Percentiles rank a stretch among this genome's conserved stretches.
Conservation (phyloP, 2,329 filamentous ascomycete genomes). For the Neophaeococcomyces mojaviensis region DNA sequence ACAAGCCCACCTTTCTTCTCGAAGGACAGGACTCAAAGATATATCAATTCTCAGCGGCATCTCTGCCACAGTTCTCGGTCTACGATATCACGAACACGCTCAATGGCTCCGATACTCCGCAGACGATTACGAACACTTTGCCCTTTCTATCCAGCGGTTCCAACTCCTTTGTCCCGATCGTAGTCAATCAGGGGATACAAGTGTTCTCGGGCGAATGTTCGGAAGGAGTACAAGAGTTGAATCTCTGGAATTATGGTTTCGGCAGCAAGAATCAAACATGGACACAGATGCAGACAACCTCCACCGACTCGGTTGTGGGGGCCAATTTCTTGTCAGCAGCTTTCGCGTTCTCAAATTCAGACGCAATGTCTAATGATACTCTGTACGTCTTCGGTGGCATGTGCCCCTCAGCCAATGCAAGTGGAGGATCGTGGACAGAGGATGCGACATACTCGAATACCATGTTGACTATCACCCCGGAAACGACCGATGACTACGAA, state of each 20-base stretch:
- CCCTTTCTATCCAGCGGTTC: conserved; percentile 52
- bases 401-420: conserved; percentile 51
- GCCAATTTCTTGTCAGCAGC: conserved; percentile 53
- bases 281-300: conserved; percentile 36
- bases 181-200: conserved; percentile 58
- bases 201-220: conserved; percentile 70
- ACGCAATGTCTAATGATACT: conserved; percentile 35
- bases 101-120: conserved; percentile 31
- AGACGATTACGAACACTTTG: conserved; percentile 45
- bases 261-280: conserved; percentile 48
- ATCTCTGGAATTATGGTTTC: conserved; percentile 62
- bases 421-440: conserved; percentile 53
- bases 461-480: conserved; percentile 61
- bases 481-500: conserved; percentile 22
- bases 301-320: conserved; percentile 32
- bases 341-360: conserved; percentile 58
- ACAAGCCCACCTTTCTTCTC: conserved; percentile 6
- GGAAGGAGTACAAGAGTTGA: conserved; percentile 40
- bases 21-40: conserved; percentile 4
- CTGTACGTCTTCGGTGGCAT: conserved; percentile 83
- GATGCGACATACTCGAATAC: conserved; percentile 69
- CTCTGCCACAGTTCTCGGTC: conserved; percentile 14
- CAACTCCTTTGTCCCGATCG: conserved; percentile 55
- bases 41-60: conserved; percentile 8
- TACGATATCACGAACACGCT: conserved; percentile 19